phyloP scores from a whole-genome alignment of 2,329 filamentous ascomycete genomes.

The Apiospora aurea region DNA sequence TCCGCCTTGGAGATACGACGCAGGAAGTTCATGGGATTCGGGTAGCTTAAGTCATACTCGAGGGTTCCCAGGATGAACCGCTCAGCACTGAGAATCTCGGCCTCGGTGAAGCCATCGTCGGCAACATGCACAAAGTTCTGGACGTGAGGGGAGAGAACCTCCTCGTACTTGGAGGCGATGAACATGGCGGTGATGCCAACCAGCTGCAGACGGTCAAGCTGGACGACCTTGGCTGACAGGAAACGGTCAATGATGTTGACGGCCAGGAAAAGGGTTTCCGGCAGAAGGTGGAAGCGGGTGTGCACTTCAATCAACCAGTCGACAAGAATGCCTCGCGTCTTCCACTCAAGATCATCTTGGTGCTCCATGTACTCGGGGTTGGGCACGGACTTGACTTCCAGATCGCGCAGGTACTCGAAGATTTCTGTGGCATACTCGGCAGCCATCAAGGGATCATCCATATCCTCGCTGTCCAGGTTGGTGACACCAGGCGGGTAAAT shows the following conservation, averaged over 20 bases:
- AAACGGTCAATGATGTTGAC: slow-evolving; percentile 99
- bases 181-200: slow-evolving; percentile 99
- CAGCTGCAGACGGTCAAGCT: slow-evolving; percentile 93
- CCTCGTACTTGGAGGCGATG: slow-evolving; percentile 98
- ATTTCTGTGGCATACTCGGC: slow-evolving; percentile 97
- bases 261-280: slow-evolving; percentile 94
- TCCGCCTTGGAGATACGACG: slow-evolving; percentile 98
- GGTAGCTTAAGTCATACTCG: slow-evolving; percentile 97
- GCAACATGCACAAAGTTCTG: slow-evolving; percentile 97
- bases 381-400: slow-evolving; percentile 80
- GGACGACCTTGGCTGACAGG: slow-evolving; percentile 92
- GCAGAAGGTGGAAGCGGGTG: slow-evolving; percentile 92
- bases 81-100: slow-evolving; percentile 96
- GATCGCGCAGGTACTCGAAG: slow-evolving; percentile 90
- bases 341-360: slow-evolving; percentile 96
- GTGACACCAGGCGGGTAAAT: slow-evolving; percentile 53
- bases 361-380: slow-evolving; percentile 96
- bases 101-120: slow-evolving; percentile 93
- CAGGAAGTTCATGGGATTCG: slow-evolving; percentile 99
- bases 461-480: slow-evolving; percentile 84
- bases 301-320: slow-evolving; percentile 99
- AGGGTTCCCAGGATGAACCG: slow-evolving; percentile 90
- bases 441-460: slow-evolving; percentile 96
- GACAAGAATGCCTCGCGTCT: slow-evolving; percentile 95
- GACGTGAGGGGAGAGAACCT: slow-evolving; percentile 95